Conservation (phyloP, 805 yeast species). For the Saccharomycopsis sp. region DNA sequence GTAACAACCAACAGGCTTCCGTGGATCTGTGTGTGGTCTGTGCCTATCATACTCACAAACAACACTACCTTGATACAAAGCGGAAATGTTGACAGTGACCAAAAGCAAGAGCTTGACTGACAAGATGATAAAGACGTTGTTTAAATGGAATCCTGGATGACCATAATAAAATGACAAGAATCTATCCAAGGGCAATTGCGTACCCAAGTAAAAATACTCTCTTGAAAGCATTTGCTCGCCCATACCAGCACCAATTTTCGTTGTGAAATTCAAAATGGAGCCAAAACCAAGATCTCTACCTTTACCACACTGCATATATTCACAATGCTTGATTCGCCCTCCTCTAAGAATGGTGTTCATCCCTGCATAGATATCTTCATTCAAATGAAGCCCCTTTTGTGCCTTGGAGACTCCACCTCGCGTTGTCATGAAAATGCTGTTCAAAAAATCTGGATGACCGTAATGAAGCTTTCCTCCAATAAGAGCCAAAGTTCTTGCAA, state of each 20-base stretch:
- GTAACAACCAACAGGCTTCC: conserved; percentile 60
- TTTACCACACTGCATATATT: conserved; percentile 78
- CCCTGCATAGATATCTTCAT: conserved; percentile 83
- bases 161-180: conserved; percentile 76
- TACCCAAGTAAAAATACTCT: conserved; percentile 71
- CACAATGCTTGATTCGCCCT: conserved; percentile 78
- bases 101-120: conserved; percentile 57
- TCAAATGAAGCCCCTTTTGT: conserved; percentile 72
- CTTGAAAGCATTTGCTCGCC: conserved; percentile 81
- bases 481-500: conserved; percentile 73
- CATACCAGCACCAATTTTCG: conserved; percentile 87
- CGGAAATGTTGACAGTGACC: conserved; percentile 51
- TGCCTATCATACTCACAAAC: conserved; percentile 53
- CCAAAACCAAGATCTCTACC: conserved; percentile 83
- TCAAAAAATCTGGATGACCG: conserved; percentile 81
- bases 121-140: conserved; percentile 63
- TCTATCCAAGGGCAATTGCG: conserved; percentile 68
- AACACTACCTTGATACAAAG: conserved; percentile 51
- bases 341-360: conserved; percentile 73
- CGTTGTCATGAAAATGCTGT: conserved; percentile 68
- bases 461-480: conserved; percentile 79
- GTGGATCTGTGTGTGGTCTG: conserved; percentile 51
- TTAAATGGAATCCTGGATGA: conserved; percentile 79
- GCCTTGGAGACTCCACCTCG: conserved; percentile 85
- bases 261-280: conserved; percentile 70